A percentile compares a stretch with the other conserved stretches of the same genome.
Evolutionary conservation across 176 grass and related monocot species (phyloP).

Genomic region (sorghum (Sorghum bicolor)): Sorghum_bicolor_NCBIv3 NC_012870.2:70238001-70238500

Average conservation of each 20-base stretch:
- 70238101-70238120: slow-evolving; percentile 46
- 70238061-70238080: slow-evolving; percentile 52
- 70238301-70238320: neutral
- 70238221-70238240: neutral
- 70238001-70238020: neutral
- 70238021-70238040: slow-evolving; percentile 22
- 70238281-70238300: neutral
- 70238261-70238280: neutral
- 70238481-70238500: no score
- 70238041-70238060: slow-evolving; percentile 17
- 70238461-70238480: neutral
- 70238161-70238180: slow-evolving; percentile 31
- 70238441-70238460: neutral
- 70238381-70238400: neutral
- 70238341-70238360: neutral
- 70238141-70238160: slow-evolving; percentile 76
- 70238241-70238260: neutral
- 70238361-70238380: neutral
- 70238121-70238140: slow-evolving; percentile 32
- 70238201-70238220: neutral
- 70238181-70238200: neutral
- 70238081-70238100: slow-evolving; percentile 31
- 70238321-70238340: neutral
- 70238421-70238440: no score
- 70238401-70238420: neutral